Evolutionary conservation across 345 rosid species (phyloP), one percentile per base, ranked within the genome.

Genomic region (Salix exigua): DNA sequence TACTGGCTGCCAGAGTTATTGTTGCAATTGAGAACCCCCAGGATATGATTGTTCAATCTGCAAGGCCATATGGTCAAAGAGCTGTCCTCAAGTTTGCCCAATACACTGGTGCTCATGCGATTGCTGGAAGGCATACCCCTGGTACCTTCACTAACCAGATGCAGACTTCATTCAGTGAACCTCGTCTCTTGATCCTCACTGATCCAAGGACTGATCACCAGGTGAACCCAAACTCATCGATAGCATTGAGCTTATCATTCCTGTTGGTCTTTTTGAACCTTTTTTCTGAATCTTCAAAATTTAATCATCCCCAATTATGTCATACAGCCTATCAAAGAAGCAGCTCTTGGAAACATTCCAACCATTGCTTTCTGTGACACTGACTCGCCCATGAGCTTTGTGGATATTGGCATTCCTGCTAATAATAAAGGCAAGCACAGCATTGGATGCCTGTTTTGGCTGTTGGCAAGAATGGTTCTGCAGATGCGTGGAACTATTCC

Each of bases 51-150:
- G 99, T 95, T 8, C 98, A 94, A 79, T 92, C 97, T 2, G 98
- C 98, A 19, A 89, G 98, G 82, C 98, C 98, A 1, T 94, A 94
- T 80, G 99, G 99, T 72, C 99, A 95, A 88, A 88, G 97, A 68
- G 99, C 99, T 73, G 97, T 95, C 0, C 55, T 95, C 66, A 95
- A 93, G 86, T 95, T 95, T 74, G 97, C 99, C 1, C 97, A 95
- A 31, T 87, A 91, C 89, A 93, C 97, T n/a, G 95, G 97, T 71
- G 91, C 90, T n/a, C 90, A 95, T 72, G 98, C 98, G 2, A 92
- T 94, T 85, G 98, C 98, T 71, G 98, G 98, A 51, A 91, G 98
- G 85, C 98, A 95, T 82, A 95, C 99, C 60, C 99, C 99, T 18
- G 99, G 97, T 88, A 95, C 99, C 26, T 95, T 95, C 75, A 95